Evolutionary conservation across 192 early-diverging fungal genomes (phyloP).

Genomic region (Allomyces macrogynus): DNA sequence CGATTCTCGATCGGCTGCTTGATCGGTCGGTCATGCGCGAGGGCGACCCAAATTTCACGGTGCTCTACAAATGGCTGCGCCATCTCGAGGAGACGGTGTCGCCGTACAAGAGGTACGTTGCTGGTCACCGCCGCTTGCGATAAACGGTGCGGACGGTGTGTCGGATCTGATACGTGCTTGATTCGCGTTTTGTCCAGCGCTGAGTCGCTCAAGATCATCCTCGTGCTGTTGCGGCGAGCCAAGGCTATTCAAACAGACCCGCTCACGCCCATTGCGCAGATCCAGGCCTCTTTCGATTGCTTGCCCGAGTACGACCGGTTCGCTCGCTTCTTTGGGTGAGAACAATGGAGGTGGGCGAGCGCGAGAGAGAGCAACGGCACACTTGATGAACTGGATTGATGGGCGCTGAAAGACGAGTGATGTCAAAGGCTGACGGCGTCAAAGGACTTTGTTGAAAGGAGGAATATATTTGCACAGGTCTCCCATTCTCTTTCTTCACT

Average conservation of each 20-base stretch:
- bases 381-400: too few relatives aligned
- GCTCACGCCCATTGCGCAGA: conserved; percentile 2
- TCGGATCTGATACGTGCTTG: not conserved
- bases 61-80: conserved; percentile 4
- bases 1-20: conserved; percentile 5
- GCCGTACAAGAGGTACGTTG: conserved; percentile 7
- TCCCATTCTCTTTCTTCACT: too few relatives aligned
- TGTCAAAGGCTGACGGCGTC: too few relatives aligned
- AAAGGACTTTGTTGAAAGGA: too few relatives aligned
- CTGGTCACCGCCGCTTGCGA: not conserved
- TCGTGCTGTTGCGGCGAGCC: conserved; percentile 1
- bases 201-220: conserved; percentile 2
- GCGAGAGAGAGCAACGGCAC: too few relatives aligned
- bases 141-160: not conserved
- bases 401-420: too few relatives aligned
- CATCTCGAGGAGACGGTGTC: conserved; percentile 8
- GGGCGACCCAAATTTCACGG: conserved; percentile 3
- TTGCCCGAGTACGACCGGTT: not conserved
- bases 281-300: not conserved
- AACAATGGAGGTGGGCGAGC: too few relatives aligned
- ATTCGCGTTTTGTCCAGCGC: conserved; percentile 1
- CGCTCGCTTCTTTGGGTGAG: too few relatives aligned
- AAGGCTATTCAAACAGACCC: conserved; percentile 3
- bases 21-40: conserved; percentile 3
- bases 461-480: too few relatives aligned